Evolutionary conservation across 1,139 yeast species (phyloP), one percentile per base, ranked within the genome.

Genomic region (Debaryomyces subglobosus): DNA sequence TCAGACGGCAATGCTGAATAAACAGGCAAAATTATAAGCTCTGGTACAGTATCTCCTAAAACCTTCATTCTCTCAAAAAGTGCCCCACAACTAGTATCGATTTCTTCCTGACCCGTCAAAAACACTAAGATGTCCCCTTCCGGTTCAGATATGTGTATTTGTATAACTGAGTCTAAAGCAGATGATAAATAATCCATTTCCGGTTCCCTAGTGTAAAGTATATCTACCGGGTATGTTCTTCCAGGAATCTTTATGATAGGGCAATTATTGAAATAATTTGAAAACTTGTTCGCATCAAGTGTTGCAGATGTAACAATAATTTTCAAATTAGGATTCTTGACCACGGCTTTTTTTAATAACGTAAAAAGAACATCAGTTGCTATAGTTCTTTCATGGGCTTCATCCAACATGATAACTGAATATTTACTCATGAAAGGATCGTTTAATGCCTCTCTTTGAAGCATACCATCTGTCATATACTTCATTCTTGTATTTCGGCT

Each of bases 401-500:
- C 98, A 69, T 91, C 98, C 47, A 91, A 71, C 91, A 91, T 88
- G 13, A 91, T 85, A 1, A 88, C 94, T 0, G 96, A 84, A 62
- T 92, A 91, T 53, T 74, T 80, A 21, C 78, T 74, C 86, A 91
- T 78, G 27, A 73, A 68, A 0, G 95, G 90, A 62, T 92, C 97
- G 32, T 77, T 63, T 43, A 91, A 69, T 0, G 95, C 92, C 61
- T 91, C 97, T 54, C 90, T 72, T 65, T 89, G 90, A 30, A 91
- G 76, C 90, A 91, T 89, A 73, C 98, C 98, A 66, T 94, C 98
- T 0, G 99, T 94, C 82, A 92, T 79, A 62, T 91, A 92, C 67
- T 91, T 90, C 38, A 92, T 78, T 4, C 77, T 73, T 0, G 98
- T 94, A 38, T 76, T 72, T 0, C 75, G 79, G 23, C 81, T 75